Conservation (phyloP, 257 asterid genomes). For the Primulina eburnea region DNA sequence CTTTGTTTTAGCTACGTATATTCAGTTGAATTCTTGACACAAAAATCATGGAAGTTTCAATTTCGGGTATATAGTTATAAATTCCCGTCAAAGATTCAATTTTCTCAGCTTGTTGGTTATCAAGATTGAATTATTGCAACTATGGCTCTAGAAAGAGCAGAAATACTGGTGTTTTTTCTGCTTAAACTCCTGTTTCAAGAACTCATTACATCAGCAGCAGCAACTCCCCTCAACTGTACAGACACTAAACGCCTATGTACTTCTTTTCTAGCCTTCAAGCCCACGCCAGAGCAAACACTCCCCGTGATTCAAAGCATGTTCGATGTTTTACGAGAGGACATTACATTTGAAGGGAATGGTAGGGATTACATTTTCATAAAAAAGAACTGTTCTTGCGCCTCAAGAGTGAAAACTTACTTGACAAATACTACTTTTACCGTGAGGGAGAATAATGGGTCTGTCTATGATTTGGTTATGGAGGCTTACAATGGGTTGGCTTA, state of each 20-base stretch:
- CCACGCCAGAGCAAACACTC: slow-evolving; percentile 53
- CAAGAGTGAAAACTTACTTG: slow-evolving; percentile 49
- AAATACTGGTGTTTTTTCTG: slow-evolving; percentile 38
- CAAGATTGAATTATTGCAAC: slow-evolving; percentile 19
- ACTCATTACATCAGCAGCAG: slow-evolving; percentile 24
- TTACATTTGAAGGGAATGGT: slow-evolving; percentile 76
- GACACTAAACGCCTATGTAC: slow-evolving; percentile 74
- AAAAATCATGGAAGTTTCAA: slow-evolving; percentile 20
- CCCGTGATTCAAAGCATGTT: slow-evolving; percentile 84
- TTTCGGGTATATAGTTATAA: not conserved
- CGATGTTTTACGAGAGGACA: slow-evolving; percentile 70
- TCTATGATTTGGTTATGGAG: slow-evolving; percentile 57
- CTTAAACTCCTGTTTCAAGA: slow-evolving; percentile 23
- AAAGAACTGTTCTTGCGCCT: slow-evolving; percentile 95
- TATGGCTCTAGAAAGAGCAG: slow-evolving; percentile 40
- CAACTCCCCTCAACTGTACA: slow-evolving; percentile 71
- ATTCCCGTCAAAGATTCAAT: slow-evolving; percentile 19
- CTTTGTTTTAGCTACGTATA: slow-evolving; percentile 17
- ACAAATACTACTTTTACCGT: slow-evolving; percentile 78
- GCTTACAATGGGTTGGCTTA: slow-evolving; percentile 79
- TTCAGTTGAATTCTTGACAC: slow-evolving; percentile 9
- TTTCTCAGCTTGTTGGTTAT: slow-evolving; percentile 15
- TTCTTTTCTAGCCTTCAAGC: slow-evolving; percentile 84
- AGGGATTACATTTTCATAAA: slow-evolving; percentile 67
- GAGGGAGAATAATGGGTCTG: slow-evolving; percentile 64